Conservation (phyloP, 129 eudicot genomes). For the Flaveria ramosissima region DNA sequence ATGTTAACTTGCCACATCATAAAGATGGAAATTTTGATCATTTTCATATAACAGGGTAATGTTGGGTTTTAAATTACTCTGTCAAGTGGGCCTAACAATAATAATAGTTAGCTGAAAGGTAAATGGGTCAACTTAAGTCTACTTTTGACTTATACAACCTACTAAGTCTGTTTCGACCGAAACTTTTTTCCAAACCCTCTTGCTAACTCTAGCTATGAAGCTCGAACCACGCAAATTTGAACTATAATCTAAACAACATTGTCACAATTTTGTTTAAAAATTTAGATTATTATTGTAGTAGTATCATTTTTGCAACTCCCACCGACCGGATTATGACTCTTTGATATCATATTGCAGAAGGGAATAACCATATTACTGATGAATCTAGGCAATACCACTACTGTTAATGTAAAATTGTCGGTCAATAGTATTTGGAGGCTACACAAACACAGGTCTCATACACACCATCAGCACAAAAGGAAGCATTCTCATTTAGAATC, state of each 20-base stretch:
- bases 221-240: background rate
- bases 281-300: no score
- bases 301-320: background rate
- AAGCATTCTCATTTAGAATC: constrained; percentile 23
- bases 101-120: background rate
- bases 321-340: background rate
- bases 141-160: background rate
- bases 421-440: constrained; percentile 39
- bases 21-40: background rate
- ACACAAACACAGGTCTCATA: constrained; percentile 43
- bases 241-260: no score
- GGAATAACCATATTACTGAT: constrained; percentile 61
- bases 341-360: constrained; percentile 45
- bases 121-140: background rate
- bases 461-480: constrained; percentile 36
- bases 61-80: background rate
- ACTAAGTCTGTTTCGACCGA: background rate
- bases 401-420: constrained; percentile 40
- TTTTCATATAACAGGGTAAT: no score
- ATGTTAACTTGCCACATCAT: constrained; percentile 36
- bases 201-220: background rate
- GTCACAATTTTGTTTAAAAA: no score
- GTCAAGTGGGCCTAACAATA: background rate
- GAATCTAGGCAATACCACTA: constrained; percentile 60
- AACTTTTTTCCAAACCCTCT: background rate